Conservation (phyloP, 2,329 filamentous ascomycete species). For the Xylariales sp. region DNA sequence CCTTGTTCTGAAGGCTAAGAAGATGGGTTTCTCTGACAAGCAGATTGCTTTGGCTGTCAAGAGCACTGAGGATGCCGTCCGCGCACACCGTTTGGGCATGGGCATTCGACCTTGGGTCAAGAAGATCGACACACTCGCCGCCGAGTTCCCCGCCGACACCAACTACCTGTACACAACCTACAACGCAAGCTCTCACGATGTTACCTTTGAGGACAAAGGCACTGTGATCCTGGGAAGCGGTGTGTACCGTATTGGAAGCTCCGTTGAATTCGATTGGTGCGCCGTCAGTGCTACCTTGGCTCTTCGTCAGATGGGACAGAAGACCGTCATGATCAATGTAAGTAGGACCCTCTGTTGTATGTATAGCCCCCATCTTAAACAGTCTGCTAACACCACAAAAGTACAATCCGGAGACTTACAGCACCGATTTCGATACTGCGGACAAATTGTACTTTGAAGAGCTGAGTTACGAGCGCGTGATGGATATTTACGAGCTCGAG, state of each 20-base stretch:
- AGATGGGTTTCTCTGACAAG: constrained; percentile 94
- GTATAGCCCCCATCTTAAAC: constrained; percentile 1
- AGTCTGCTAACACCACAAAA: constrained; percentile 4
- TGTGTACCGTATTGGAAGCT: constrained; percentile 96
- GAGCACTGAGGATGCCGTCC: constrained; percentile 84
- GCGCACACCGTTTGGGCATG: constrained; percentile 77
- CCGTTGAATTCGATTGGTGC: constrained; percentile 99
- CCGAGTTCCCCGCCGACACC: constrained; percentile 91
- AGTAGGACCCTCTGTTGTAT: no score
- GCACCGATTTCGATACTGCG: constrained; percentile 82
- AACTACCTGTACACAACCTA: constrained; percentile 98
- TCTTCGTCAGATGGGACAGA: constrained; percentile 82
- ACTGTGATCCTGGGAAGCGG: constrained; percentile 86
- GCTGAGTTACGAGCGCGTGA: constrained; percentile 91
- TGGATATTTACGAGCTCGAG: constrained; percentile 98
- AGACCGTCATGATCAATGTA: constrained; percentile 95
- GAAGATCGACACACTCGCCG: constrained; percentile 95
- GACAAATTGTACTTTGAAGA: constrained; percentile 97
- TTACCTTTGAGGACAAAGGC: constrained; percentile 89
- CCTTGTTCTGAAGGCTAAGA: constrained; percentile 86
- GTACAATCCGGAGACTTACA: constrained; percentile 77
- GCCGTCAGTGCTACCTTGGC: constrained; percentile 85
- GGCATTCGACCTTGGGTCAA: constrained; percentile 95
- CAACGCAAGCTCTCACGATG: constrained; percentile 90
- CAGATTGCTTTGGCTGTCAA: constrained; percentile 87